phyloP scores from a whole-genome alignment of 495 filamentous ascomycete species.

The Lindgomyces ingoldianus region DNA sequence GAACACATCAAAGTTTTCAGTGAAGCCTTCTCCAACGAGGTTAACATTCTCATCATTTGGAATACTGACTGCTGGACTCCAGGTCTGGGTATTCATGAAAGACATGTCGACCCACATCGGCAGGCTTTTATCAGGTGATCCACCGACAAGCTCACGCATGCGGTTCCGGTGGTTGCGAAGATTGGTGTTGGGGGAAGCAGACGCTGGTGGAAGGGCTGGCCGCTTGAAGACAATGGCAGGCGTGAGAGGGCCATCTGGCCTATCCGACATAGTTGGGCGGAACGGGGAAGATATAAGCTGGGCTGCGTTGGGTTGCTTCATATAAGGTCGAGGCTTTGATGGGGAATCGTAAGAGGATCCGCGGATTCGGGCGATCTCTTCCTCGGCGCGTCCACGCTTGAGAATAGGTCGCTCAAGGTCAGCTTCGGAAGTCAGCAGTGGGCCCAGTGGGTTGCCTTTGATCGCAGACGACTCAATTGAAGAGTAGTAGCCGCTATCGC shows the following conservation, averaged over 20 bases:
- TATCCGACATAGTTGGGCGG: constrained; percentile 55
- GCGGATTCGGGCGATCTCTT: constrained; percentile 91
- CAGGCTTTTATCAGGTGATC: constrained; percentile 74
- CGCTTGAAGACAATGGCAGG: constrained; percentile 84
- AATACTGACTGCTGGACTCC: constrained; percentile 77
- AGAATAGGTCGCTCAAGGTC: constrained; percentile 72
- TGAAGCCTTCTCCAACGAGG: constrained; percentile 50
- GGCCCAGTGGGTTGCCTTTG: constrained; percentile 62
- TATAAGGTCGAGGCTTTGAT: constrained; percentile 57
- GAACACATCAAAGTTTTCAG: constrained; percentile 69
- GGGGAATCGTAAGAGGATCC: constrained; percentile 93
- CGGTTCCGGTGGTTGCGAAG: constrained; percentile 87
- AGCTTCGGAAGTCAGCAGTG: constrained; percentile 68
- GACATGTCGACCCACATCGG: constrained; percentile 60
- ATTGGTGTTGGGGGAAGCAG: constrained; percentile 91
- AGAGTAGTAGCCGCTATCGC: constrained; percentile 96
- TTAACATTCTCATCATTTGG: constrained; percentile 40
- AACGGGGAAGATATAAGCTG: constrained; percentile 60
- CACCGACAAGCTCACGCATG: constrained; percentile 80
- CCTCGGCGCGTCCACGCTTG: constrained; percentile 88
- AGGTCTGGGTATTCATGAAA: constrained; percentile 54
- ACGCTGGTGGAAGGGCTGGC: constrained; percentile 77
- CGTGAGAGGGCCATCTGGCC: constrained; percentile 61
- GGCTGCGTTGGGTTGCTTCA: constrained; percentile 51
- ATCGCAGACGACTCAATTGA: constrained; percentile 94